Evolutionary conservation across 768 basidiomycete genomes (phyloP).

Genomic region (Pleurotus giganteus): DNA sequence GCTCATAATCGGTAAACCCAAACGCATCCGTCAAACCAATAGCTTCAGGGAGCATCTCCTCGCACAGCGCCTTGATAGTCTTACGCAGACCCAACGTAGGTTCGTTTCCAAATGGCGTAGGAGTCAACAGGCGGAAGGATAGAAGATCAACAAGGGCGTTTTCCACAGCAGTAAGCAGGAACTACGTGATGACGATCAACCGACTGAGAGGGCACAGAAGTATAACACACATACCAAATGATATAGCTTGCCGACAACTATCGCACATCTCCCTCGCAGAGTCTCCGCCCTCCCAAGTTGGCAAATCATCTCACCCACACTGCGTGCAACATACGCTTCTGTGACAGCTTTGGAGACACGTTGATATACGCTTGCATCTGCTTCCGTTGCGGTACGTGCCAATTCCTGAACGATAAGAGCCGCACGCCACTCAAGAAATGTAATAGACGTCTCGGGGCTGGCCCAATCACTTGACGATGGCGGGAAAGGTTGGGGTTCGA

Average conservation of each 20-base stretch:
- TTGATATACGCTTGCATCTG: slow-evolving; percentile 56
- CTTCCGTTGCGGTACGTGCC: slow-evolving; percentile 31
- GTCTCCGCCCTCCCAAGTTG: slow-evolving; percentile 28
- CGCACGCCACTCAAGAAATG: slow-evolving; percentile 64
- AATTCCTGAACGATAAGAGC: slow-evolving; percentile 53
- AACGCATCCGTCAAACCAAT: slow-evolving; percentile 74
- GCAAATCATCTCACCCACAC: slow-evolving; percentile 48
- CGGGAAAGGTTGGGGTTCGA: slow-evolving; percentile 18
- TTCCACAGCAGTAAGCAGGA: slow-evolving; percentile 58
- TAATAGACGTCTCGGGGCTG: slow-evolving; percentile 36
- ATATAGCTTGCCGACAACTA: slow-evolving; percentile 35
- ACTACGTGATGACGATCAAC: slow-evolving; percentile 35
- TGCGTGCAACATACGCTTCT: slow-evolving; percentile 64
- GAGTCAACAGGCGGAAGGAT: slow-evolving; percentile 41
- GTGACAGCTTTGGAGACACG: slow-evolving; percentile 62
- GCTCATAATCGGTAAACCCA: slow-evolving; percentile 72
- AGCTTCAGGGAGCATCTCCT: slow-evolving; percentile 56
- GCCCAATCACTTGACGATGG: slow-evolving; percentile 25
- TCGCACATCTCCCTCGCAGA: slow-evolving; percentile 27
- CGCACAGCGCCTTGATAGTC: slow-evolving; percentile 47
- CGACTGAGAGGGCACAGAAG: not conserved
- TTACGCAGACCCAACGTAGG: slow-evolving; percentile 47
- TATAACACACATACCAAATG: slow-evolving; percentile 35
- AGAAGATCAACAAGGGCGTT: slow-evolving; percentile 56
- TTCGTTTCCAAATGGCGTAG: slow-evolving; percentile 29